These are phyloP conservation scores for Rutstroemia sp. DNA, from an alignment of 2,329 filamentous ascomycete species.

Conservation along the genomic window DNA sequence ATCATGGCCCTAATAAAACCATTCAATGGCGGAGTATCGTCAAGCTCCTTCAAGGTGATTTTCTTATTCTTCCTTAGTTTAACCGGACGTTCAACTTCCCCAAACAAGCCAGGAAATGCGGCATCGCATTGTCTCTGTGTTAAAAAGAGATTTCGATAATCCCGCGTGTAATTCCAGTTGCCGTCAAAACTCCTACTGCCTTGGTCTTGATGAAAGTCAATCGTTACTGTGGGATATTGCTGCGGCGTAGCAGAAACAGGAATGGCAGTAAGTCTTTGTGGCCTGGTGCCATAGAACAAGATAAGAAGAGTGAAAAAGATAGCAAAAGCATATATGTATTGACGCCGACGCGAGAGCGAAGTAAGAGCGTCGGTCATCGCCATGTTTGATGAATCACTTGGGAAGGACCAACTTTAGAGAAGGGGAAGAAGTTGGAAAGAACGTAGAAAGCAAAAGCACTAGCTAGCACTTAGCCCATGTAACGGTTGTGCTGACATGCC, in stretches of 20 bases:
- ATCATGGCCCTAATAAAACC: conserved; percentile 8
- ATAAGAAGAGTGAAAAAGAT: not conserved
- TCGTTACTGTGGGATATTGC: not conserved
- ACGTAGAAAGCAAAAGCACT: not conserved
- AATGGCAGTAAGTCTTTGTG: not conserved
- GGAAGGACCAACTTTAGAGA: not conserved
- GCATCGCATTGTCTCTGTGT: conserved; percentile 9
- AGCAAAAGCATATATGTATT: not conserved
- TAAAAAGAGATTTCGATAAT: conserved; percentile 5
- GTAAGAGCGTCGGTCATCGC: not conserved
- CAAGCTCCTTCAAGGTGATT: conserved; percentile 1
- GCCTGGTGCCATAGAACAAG: not conserved
- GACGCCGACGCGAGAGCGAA: not conserved
- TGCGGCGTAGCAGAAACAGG: not conserved
- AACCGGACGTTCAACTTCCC: conserved; percentile 13
- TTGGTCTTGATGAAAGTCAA: not conserved
- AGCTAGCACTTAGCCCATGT: too few species aligned
- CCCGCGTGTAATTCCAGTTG: conserved; percentile 2
- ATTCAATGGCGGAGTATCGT: conserved; percentile 2
- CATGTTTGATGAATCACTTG: not conserved
- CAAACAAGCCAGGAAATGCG: conserved; percentile 11
- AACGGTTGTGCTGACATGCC: too few species aligned
- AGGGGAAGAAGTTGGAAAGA: not conserved
- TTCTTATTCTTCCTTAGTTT: not conserved
- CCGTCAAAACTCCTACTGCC: not conserved